Conservation (phyloP, 1,284 basidiomycete genomes). For the Trichosporon asahii region DNA sequence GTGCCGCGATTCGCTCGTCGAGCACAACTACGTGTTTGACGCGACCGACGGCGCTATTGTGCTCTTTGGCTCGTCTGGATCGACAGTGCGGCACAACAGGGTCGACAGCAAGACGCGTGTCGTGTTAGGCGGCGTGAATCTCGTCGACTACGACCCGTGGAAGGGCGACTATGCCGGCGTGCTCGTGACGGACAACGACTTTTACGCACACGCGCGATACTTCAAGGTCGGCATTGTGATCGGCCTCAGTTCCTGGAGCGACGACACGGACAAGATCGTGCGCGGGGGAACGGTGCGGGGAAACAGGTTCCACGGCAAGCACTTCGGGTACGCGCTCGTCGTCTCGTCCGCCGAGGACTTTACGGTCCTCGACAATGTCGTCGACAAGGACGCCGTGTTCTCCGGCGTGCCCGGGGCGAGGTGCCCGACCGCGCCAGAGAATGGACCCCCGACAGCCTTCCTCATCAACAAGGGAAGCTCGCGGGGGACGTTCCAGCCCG, state of each 20-base stretch:
- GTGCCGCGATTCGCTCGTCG: conserved; percentile 50
- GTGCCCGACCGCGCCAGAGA: conserved; percentile 50
- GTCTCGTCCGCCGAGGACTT: conserved; percentile 49
- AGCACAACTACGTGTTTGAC: conserved; percentile 51
- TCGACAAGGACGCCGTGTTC: conserved; percentile 37
- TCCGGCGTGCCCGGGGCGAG: conserved; percentile 40
- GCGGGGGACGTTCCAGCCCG: conserved; percentile 45
- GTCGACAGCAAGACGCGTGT: conserved; percentile 49
- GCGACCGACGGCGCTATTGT: conserved; percentile 53
- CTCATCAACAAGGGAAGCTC: conserved; percentile 49
- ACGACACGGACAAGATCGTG: conserved; percentile 50
- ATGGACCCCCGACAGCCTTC: conserved; percentile 47
- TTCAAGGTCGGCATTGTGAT: conserved; percentile 52
- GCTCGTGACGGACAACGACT: conserved; percentile 46
- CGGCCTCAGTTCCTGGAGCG: conserved; percentile 51
- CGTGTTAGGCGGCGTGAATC: conserved; percentile 51
- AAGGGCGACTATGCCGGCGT: conserved; percentile 49
- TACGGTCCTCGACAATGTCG: conserved; percentile 43
- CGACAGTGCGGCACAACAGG: conserved; percentile 44
- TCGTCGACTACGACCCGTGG: conserved; percentile 53
- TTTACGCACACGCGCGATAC: conserved; percentile 47
- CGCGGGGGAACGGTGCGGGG: conserved; percentile 45
- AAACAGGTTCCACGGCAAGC: conserved; percentile 45
- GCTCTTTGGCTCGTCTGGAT: conserved; percentile 49
- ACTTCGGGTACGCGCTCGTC: conserved; percentile 52